phyloP scores from a whole-genome alignment of 805 yeast genomes.

The Spathaspora arborariae region DNA sequence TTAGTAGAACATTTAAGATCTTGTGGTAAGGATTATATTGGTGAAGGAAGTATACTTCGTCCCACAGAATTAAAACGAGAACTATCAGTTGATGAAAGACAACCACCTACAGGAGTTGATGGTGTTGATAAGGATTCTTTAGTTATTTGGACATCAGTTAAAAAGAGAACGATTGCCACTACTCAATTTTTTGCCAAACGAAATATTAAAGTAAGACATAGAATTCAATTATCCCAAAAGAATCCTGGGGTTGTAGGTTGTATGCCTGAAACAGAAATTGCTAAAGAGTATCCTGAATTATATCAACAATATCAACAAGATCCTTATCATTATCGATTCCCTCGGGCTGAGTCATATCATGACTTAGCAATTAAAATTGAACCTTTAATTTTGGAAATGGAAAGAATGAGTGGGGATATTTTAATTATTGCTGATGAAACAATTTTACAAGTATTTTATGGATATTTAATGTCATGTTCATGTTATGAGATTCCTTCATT shows the following conservation, averaged over 20 bases:
- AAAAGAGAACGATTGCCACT: conserved; percentile 78
- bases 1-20: conserved; percentile 37
- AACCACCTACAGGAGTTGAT: conserved; percentile 49
- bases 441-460: conserved; percentile 83
- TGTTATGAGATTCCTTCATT: conserved; percentile 81
- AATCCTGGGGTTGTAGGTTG: conserved; percentile 88
- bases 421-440: conserved; percentile 92
- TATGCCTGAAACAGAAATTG: conserved; percentile 57
- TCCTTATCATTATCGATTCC: conserved; percentile 90
- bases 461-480: conserved; percentile 90
- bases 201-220: conserved; percentile 64
- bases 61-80: conserved; percentile 6
- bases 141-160: conserved; percentile 93
- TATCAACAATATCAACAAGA: conserved; percentile 62
- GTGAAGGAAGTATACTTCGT: conserved; percentile 7
- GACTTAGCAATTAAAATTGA: conserved; percentile 94
- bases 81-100: conserved; percentile 34
- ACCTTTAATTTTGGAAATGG: conserved; percentile 90
- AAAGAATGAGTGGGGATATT: conserved; percentile 82
- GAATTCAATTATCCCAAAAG: conserved; percentile 81
- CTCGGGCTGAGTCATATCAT: conserved; percentile 92
- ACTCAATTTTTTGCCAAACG: conserved; percentile 61
- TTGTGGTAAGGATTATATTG: conserved; percentile 31
- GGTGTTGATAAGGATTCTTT: conserved; percentile 59
- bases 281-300: conserved; percentile 62